Base-by-base conservation (phyloP, 139 green algal genomes). In the Micractinium conductrix region DNA sequence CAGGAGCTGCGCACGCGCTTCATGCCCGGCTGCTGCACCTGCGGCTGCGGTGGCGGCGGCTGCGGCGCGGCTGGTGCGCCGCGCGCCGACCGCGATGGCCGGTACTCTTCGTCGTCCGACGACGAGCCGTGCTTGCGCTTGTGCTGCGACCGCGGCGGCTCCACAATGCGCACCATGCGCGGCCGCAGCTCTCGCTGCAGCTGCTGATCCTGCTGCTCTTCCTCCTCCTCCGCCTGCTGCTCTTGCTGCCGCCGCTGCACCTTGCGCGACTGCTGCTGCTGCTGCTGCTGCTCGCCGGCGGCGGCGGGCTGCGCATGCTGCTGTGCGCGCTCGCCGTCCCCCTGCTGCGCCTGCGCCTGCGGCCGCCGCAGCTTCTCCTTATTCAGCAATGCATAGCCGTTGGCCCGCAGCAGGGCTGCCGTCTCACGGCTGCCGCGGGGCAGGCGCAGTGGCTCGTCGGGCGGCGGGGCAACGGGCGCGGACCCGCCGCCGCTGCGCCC, bases 1-100 rank as follows among this genome's bases (percentile, higher is more conserved):
- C 87, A 90, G 6, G 67, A 78, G 38, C 75, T 81, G 42, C 82
- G 63, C 58, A 88, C 83, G 17, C 85, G 85, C 35, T 89, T 89
- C 45, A 89, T 37, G 68, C 85, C 85, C 19, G 21, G 21, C 16
- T 43, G 22, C 43, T 75, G 43, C 6, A n/a, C 14, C 58, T 50
- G 63, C 80, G 79, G 72, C 24, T 35, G 37, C 38, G 21, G 83
- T 35, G 84, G n/a, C n/a, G 67, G 16, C n/a, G n/a, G n/a, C n/a
- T n/a, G n/a, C n/a, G n/a, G n/a, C n/a, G n/a, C n/a, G n/a, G n/a
- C n/a, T n/a, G n/a, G n/a, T n/a, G n/a, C n/a, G n/a, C n/a, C n/a
- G n/a, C n/a, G n/a, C n/a, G n/a, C n/a, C n/a, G n/a, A n/a, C n/a
- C n/a, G n/a, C n/a, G n/a, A n/a, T n/a, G n/a, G n/a, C n/a, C n/a